Evolutionary conservation across 2,329 filamentous ascomycete species (phyloP).

Genomic region (Exophiala viscosa): DNA sequence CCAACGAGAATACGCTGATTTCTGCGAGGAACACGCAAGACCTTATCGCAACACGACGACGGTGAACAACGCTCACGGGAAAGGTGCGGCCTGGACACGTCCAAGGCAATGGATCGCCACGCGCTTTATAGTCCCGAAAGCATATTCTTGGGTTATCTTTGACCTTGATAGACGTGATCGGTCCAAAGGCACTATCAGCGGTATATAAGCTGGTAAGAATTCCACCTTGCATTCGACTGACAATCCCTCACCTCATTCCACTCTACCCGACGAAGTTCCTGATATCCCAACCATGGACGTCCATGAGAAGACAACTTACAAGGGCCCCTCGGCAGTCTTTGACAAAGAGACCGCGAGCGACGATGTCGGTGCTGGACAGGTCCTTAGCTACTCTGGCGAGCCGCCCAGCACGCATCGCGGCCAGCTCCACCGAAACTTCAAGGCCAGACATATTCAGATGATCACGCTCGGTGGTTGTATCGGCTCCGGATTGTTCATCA

Average conservation of each 20-base stretch:
- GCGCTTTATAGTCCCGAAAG: not conserved
- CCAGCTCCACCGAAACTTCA: conserved; percentile 7
- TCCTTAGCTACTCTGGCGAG: conserved; percentile 6
- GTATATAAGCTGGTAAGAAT: not conserved
- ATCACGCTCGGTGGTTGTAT: conserved; percentile 30
- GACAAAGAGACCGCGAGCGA: conserved; percentile 3
- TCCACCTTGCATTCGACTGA: not conserved
- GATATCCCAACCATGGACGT: not conserved
- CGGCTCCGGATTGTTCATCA: conserved; percentile 36
- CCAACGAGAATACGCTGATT: not conserved
- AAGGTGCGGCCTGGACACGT: not conserved
- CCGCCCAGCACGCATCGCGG: not conserved
- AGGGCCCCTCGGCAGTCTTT: not conserved
- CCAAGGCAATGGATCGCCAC: not conserved
- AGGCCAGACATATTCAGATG: conserved; percentile 22
- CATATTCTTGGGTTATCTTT: not conserved
- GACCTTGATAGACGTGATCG: not conserved
- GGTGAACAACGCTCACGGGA: not conserved
- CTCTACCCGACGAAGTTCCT: not conserved
- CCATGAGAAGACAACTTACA: not conserved
- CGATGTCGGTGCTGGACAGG: conserved; percentile 2
- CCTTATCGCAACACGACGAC: not conserved
- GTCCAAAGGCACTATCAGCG: not conserved
- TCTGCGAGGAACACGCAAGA: no score
- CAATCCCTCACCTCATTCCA: not conserved